phyloP scores from a whole-genome alignment of 176 grass and related monocot genomes.

The Saccharum spontaneum region DNA sequence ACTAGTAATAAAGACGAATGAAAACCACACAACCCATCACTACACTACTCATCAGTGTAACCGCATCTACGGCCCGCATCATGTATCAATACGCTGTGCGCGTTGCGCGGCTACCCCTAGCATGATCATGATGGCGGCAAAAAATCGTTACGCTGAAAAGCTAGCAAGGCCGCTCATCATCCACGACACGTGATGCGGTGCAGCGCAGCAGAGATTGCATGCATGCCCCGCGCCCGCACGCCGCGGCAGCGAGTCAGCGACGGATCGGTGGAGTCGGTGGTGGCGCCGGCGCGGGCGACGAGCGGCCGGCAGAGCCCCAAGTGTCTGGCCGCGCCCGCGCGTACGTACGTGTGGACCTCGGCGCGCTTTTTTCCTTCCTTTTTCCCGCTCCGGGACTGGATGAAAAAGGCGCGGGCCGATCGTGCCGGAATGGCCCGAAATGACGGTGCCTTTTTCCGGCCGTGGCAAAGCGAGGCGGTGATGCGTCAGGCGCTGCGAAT shows the following conservation, averaged over 20 bases:
- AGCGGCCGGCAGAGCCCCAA: conserved; percentile 29
- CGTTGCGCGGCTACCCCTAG: background rate
- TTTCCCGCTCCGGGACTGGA: background rate
- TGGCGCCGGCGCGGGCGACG: background rate
- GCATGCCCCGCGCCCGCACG: background rate
- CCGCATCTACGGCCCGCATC: no score
- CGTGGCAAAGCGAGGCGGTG: conserved; percentile 13
- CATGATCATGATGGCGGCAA: conserved; percentile 23
- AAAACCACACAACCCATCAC: background rate
- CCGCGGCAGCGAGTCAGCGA: background rate
- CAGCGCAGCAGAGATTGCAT: background rate
- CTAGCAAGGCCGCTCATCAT: background rate
- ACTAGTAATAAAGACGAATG: no score
- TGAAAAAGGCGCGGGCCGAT: background rate
- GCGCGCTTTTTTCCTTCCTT: background rate
- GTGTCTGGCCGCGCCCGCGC: conserved; percentile 14
- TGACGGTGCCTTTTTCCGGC: background rate
- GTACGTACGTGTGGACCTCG: background rate
- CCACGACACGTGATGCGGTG: background rate
- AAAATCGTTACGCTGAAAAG: conserved; percentile 25
- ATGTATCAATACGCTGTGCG: background rate
- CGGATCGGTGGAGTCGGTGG: background rate
- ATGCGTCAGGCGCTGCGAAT: background rate
- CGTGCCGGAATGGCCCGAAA: background rate
- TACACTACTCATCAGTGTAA: background rate